Percentiles rank a stretch among this genome's conserved stretches.
phyloP scores from a whole-genome alignment of 129 eudicot species.

The Smallanthus sonchifolius region DNA sequence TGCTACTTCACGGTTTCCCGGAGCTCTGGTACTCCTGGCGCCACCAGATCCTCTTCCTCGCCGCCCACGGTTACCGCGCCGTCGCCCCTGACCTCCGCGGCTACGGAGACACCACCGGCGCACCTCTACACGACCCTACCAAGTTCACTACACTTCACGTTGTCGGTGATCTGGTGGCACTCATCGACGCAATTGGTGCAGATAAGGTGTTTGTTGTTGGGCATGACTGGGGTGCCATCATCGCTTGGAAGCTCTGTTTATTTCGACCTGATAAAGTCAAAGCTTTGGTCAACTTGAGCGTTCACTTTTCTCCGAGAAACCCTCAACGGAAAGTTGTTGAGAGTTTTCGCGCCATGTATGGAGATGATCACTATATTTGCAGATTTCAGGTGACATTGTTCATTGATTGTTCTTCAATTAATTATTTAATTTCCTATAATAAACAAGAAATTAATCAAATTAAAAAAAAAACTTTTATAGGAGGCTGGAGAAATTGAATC shows the following conservation, averaged over 20 bases:
- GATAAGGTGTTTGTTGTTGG: constrained; percentile 65
- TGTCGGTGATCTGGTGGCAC: constrained; percentile 44
- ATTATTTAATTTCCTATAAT: too few relatives aligned
- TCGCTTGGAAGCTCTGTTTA: constrained; percentile 56
- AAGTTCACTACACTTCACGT: constrained; percentile 38
- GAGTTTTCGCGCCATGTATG: constrained; percentile 23
- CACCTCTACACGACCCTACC: constrained; percentile 23
- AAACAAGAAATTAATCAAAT: background rate
- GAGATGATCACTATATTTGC: constrained; percentile 57
- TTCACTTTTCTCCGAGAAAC: constrained; percentile 31
- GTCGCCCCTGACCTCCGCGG: constrained; percentile 60
- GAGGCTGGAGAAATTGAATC: constrained; percentile 67
- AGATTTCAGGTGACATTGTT: constrained; percentile 51
- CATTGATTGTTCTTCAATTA: background rate
- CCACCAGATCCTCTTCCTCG: constrained; percentile 46
- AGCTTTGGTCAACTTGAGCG: constrained; percentile 62
- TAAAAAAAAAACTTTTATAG: constrained; percentile 22
- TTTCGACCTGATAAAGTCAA: constrained; percentile 59
- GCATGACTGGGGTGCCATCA: constrained; percentile 62
- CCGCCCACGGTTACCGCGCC: constrained; percentile 48
- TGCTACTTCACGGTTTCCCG: constrained; percentile 54
- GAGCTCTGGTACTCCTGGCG: constrained; percentile 63
- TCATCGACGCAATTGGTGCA: constrained; percentile 35
- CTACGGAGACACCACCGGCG: constrained; percentile 53
- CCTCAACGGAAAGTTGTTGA: constrained; percentile 22